A percentile compares a stretch with the other conserved stretches of the same genome.
Evolutionary conservation across 148 eudicot genomes (phyloP).

Genomic region (Salicornia ramosissima): DNA sequence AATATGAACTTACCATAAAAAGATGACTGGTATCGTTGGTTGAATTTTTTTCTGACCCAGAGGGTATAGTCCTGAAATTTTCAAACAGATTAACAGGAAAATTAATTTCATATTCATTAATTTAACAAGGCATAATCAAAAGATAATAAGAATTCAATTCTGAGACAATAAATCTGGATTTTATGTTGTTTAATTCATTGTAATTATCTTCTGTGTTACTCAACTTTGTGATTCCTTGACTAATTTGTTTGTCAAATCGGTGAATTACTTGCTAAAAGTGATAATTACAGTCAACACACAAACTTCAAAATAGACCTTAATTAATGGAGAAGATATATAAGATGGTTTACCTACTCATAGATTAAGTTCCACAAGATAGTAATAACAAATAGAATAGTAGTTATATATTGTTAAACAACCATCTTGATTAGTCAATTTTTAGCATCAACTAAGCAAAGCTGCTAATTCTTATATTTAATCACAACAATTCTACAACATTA

Average conservation of each 20-base stretch:
- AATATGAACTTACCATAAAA: constrained; percentile 25
- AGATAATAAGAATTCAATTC: background rate
- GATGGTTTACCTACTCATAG: constrained; percentile 10
- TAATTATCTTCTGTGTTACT: background rate
- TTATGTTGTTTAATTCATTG: background rate
- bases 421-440: background rate
- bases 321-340: background rate
- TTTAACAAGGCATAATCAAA: background rate
- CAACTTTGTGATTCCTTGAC: background rate
- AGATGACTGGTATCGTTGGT: constrained; percentile 42
- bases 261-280: background rate
- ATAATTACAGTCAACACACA: background rate
- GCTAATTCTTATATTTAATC: too few species aligned
- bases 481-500: background rate
- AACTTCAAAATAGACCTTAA: background rate
- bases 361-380: constrained; percentile 5
- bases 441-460: background rate
- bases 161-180: background rate
- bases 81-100: background rate
- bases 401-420: background rate
- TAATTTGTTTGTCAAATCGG: background rate
- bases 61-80: constrained; percentile 52
- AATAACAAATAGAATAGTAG: background rate
- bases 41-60: constrained; percentile 42
- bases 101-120: background rate